A percentile compares a stretch with the other conserved stretches of the same genome.
Evolutionary conservation across 2,329 filamentous ascomycete species (phyloP).

Genomic region (Xylariaceae sp.): DNA sequence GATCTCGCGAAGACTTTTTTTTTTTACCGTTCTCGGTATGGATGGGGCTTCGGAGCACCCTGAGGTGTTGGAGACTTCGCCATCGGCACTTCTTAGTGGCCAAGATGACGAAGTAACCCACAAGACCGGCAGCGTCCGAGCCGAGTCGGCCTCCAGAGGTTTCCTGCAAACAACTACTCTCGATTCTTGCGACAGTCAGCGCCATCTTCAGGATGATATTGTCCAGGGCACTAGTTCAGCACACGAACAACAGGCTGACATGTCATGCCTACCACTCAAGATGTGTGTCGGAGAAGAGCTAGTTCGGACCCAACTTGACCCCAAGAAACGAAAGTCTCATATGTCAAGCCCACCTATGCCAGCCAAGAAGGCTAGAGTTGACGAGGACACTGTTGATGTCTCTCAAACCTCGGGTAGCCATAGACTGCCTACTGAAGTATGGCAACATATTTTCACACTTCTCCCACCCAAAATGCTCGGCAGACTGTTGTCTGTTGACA

Average conservation of each 20-base stretch:
- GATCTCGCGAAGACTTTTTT: not conserved
- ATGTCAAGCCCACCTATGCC: not conserved
- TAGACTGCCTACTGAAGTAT: conserved; percentile 52
- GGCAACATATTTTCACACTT: conserved; percentile 65
- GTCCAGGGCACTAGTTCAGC: conserved; percentile 3
- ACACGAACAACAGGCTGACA: conserved; percentile 6
- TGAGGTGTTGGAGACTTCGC: not conserved
- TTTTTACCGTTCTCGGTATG: conserved; percentile 1
- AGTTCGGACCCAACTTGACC: not conserved
- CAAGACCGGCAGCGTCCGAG: conserved; percentile 15
- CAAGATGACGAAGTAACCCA: conserved; percentile 21
- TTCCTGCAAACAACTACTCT: conserved; percentile 17
- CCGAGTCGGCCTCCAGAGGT: conserved; percentile 9
- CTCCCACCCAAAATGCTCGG: conserved; percentile 59
- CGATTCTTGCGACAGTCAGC: conserved; percentile 6
- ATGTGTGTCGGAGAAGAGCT: conserved; percentile 1
- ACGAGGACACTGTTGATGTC: conserved; percentile 3
- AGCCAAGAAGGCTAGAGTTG: conserved; percentile 24
- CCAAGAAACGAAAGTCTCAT: conserved; percentile 21
- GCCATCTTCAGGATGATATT: not conserved
- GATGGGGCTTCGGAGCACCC: not conserved
- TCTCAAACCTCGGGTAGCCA: conserved; percentile 16
- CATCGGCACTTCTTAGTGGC: not conserved
- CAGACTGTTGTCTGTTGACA: conserved; percentile 62
- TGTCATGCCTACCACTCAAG: not conserved